Base-by-base conservation (phyloP, 768 basidiomycete genomes). In the Rubroboletus satanas region DNA sequence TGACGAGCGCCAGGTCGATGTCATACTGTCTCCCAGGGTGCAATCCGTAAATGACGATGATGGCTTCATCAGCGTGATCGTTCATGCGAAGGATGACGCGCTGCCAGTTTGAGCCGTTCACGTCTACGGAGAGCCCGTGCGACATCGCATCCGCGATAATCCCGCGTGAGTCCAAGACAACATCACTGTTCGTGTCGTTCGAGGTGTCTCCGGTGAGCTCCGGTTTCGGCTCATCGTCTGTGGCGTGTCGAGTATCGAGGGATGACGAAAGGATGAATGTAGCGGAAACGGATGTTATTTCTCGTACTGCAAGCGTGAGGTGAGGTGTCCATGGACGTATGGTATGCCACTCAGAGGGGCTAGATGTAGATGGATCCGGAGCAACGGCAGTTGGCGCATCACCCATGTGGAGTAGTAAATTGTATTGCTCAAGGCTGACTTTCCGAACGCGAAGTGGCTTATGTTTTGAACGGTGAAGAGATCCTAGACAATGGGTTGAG, bases 11-110 rank as follows among this genome's bases (percentile, higher is more conserved):
- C 11, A 97, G 75, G 64, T 93, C 90, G 49, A 97, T 85, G 64
- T 97, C 93, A 63, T 97, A 97, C 66, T 91, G 89, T 52, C 90
- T 80, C 2, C 90, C 90, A 4, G 93, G 93, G 75, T 89, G 81
- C 44, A 98, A 77, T 1, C 91, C 92, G 55, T 93, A 94, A 28
- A 98, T 82, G 55, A 96, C 90, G 49, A 97, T 91, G 52, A 95
- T 83, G 0, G 92, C 94, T 65, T 96, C 89, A 60, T 95, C 93
- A 0, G 80, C 78, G 50, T 83, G 81, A 42, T 93, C 90, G 66
- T 90, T 85, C 57, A 91, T 83, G 50, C 86, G 83, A 53, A 90
- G 83, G 64, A 91, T 81, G 23, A 90, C 87, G 47, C 85, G 77
- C 64, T 86, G 83, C 91, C 91, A 93, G 5, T 81, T 81, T 6